Conservation (phyloP, 495 filamentous ascomycete genomes). For the Aeminium ludgeri region DNA sequence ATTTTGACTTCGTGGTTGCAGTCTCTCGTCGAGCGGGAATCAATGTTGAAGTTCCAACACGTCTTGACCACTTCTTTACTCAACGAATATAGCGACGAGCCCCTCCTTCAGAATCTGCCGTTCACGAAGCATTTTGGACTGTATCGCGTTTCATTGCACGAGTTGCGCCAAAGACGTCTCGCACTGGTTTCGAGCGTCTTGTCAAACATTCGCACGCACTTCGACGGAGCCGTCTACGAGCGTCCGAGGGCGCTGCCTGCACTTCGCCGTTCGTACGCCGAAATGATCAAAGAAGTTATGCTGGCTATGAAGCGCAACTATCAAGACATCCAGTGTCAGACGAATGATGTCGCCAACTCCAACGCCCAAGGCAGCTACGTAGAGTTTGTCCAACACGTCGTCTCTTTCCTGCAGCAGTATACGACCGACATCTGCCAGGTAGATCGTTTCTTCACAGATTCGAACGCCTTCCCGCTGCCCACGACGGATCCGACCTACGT, state of each 20-base stretch:
- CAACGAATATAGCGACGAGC: conserved; percentile 31
- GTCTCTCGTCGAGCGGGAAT: conserved; percentile 47
- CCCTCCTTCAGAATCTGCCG: conserved; percentile 43
- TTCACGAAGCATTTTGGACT: conserved; percentile 32
- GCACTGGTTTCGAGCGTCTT: conserved; percentile 44
- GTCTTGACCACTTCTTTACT: conserved; percentile 40
- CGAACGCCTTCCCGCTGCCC: conserved; percentile 47
- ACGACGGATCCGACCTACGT: conserved; percentile 50
- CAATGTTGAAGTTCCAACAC: conserved; percentile 51
- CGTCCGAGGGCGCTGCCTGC: conserved; percentile 19
- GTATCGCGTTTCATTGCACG: conserved; percentile 36
- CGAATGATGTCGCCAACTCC: neutral
- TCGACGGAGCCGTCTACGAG: conserved; percentile 26
- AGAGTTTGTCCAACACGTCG: conserved; percentile 46
- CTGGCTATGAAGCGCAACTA: conserved; percentile 52
- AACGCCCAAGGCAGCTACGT: conserved; percentile 40
- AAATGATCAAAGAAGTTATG: conserved; percentile 43
- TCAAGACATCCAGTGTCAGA: conserved; percentile 33
- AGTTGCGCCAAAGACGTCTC: conserved; percentile 40
- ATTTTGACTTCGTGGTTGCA: conserved; percentile 42
- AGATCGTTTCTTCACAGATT: conserved; percentile 52
- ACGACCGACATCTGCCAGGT: conserved; percentile 44
- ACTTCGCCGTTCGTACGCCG: conserved; percentile 36
- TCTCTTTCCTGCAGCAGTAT: conserved; percentile 49
- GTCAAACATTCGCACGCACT: conserved; percentile 45